Percentiles rank a stretch among this genome's conserved stretches.
Conservation (phyloP, 2,329 filamentous ascomycete genomes). For the Cladophialophora immunda region DNA sequence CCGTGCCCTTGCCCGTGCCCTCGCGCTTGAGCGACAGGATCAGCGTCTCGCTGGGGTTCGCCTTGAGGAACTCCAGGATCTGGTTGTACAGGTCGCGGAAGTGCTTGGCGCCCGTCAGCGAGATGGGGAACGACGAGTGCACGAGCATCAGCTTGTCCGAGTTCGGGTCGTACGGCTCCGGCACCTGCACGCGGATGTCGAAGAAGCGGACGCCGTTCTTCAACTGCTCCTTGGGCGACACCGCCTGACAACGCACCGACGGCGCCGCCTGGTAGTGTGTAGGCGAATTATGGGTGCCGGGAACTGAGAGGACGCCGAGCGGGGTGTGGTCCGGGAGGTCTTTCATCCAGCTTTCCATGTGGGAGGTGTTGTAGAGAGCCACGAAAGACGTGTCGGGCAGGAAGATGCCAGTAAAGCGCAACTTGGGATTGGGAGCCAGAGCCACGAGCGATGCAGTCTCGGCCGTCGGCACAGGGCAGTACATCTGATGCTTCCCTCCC, state of each 20-base stretch:
- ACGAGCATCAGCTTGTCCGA: constrained; percentile 80
- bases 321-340: constrained; percentile 75
- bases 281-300: constrained; percentile 94
- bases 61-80: constrained; percentile 77
- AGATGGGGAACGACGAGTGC: constrained; percentile 88
- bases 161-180: constrained; percentile 63
- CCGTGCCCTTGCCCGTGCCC: constrained; percentile 80
- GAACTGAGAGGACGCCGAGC: constrained; percentile 84
- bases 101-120: constrained; percentile 80
- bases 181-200: constrained; percentile 82
- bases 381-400: constrained; percentile 63
- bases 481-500: constrained; percentile 73
- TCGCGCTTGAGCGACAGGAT: constrained; percentile 92
- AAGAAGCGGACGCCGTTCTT: constrained; percentile 92
- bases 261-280: constrained; percentile 85
- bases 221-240: constrained; percentile 78
- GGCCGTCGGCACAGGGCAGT: constrained; percentile 69
- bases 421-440: constrained; percentile 61
- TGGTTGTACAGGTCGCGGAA: constrained; percentile 76
- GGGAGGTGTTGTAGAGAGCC: constrained; percentile 74
- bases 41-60: constrained; percentile 81
- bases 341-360: constrained; percentile 81
- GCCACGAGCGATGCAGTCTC: constrained; percentile 68
- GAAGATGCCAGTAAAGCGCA: constrained; percentile 73
- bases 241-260: constrained; percentile 91